Evolutionary conservation across 805 yeast genomes (phyloP), one percentile per base, ranked within the genome.

Genomic region (Barnettozyma wickerhamii): DNA sequence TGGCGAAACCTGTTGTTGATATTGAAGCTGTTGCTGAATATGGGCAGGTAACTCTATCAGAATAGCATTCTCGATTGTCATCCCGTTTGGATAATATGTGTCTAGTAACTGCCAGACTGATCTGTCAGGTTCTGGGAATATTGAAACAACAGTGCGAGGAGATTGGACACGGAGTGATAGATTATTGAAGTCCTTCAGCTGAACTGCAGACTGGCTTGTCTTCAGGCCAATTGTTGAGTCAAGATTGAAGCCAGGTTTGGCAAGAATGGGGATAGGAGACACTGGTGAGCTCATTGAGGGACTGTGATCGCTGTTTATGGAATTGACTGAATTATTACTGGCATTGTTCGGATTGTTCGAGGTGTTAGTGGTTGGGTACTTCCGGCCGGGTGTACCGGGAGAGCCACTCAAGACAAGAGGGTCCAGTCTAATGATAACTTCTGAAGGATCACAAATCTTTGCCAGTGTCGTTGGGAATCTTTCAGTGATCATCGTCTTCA

Each of bases 401-500:
- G 50, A 40, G 10, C 33, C 15, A 2, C 43, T 23, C 9, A 35
- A 10, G 4, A 41, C 7, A 2, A 44, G 15, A 2, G 51, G 45
- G 23, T 56, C 54, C 10, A 53, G 37, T 19, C 45, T 50, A 45
- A 79, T 57, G 14, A 67, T 41, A 48, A 82, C 43, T 56, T 85
- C 87, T 10, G 95, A 78, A 7, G 95, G 80, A 64, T 88, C 88
- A 54, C 71, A 74, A 34, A 66, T 57, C 45, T 74, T 58, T 4
- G 79, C 84, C 41, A 83, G 55, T 3, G 86, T 72, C 44, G 83
- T 78, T 40, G 95, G 84, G 58, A 74, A 84, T 51, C 81, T 84
- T 33, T 64, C 64, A 28, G 80, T 60, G 1, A 90, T 71, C 44
- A 77, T 71, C 10, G 71, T 64, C 54, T 90, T 90, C 51, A 90